phyloP scores from a whole-genome alignment of 2,329 filamentous ascomycete species.

The Ceratocystis cacaofunesta region DNA sequence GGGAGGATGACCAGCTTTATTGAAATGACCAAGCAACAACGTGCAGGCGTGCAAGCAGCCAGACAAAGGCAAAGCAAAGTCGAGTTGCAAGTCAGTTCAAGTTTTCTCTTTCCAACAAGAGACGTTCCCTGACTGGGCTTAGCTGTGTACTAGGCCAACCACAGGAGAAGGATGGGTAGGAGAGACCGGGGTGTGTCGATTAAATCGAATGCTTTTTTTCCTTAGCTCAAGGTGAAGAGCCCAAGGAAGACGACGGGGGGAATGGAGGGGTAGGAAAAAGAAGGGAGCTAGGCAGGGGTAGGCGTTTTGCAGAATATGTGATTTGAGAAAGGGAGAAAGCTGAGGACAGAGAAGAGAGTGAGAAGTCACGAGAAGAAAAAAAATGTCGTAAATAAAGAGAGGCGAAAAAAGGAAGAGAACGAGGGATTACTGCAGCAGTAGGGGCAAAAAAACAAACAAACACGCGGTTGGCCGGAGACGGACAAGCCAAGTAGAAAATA shows the following conservation, averaged over 20 bases:
- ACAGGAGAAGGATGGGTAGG: neutral
- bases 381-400: neutral
- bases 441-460: neutral
- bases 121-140: neutral
- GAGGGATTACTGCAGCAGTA: too few species aligned
- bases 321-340: neutral
- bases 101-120: too few species aligned
- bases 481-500: neutral
- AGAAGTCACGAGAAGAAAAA: neutral
- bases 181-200: conserved; percentile 6
- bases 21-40: neutral
- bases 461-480: neutral
- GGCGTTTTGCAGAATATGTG: neutral
- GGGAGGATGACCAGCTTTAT: conserved; percentile 6
- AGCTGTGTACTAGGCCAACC: neutral
- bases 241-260: neutral
- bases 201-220: neutral
- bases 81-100: neutral
- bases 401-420: neutral
- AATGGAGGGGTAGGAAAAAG: neutral
- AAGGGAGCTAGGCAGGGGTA: neutral
- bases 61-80: neutral
- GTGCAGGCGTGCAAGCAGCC: neutral
- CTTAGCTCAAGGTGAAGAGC: neutral
- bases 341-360: neutral